Evolutionary conservation across 805 yeast genomes (phyloP), one percentile per base, ranked within the genome.

Genomic region (Metschnikowia kofuensis): DNA sequence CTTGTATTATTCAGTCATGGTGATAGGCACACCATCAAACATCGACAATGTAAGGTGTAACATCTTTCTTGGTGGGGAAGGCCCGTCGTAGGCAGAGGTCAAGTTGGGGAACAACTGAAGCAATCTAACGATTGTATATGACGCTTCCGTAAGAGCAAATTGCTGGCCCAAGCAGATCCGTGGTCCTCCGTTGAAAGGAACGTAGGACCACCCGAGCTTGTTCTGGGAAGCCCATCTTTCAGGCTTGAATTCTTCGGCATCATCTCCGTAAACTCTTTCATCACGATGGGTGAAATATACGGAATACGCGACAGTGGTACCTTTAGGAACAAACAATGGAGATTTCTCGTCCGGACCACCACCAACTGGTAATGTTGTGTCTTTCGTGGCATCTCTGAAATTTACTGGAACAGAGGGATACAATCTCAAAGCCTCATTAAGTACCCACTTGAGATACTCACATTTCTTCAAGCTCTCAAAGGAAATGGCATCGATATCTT

Each of bases 161-260:
- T 78, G 82, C 65, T 78, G 82, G 37, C 82, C 83, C 46, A 78
- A 64, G 58, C 82, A 78, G 49, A 78, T 76, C 51, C 83, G 63
- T 21, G 82, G 82, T 7, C 83, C 83, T 40, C 82, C 83, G 55
- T 77, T 76, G 64, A 77, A 77, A 27, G 82, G 81, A 31, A 77
- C 61, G 59, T 73, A 77, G 30, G 73, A 76, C 80, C 81, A 77
- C 8, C 75, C 72, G 44, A 67, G 63, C 34, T 67, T 61, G 39
- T 61, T 61, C 34, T 50, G 56, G 16, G 56, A 56, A 21, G 57
- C 56, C 76, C 76, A 70, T 56, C 76, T 63, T 51, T 70, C 74
- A 5, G 76, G 75, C 41, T 63, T 64, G 57, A 69, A 70, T 4
- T 38, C 65, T 0, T 52, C 50, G 14, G 71, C 63, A 50, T 70